Base-by-base conservation (phyloP, 495 filamentous ascomycete species). In the Penicillium coprophilum region DNA sequence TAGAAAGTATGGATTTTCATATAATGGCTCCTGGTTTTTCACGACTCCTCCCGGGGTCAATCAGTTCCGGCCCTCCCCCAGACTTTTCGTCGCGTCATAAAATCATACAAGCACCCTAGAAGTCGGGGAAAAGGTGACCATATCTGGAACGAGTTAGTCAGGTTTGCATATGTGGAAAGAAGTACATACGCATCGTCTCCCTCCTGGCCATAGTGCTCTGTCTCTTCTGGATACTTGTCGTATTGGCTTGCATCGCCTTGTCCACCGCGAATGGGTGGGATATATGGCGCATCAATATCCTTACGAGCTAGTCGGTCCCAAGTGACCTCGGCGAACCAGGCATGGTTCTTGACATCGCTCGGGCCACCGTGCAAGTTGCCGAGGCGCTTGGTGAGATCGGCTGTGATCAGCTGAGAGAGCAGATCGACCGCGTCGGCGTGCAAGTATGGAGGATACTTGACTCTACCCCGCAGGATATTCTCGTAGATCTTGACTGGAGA, bases 401-500 rank as follows among this genome's bases (percentile, higher is more conserved):
- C 80, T 17, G 94, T 98, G 74, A 98, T 97, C 58, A 98, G 80
- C 64, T 90, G 87, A 59, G 92, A 85, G 1, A 98, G 85, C 52
- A 98, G 80, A 71, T 97, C 86, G 66, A 96, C 90, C 2, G 93
- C 94, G 69, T 97, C 95, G 7, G 89, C 87, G 68, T 96, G 88
- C 65, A 98, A 89, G 66, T 97, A 97, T 21, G 90, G 86, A 52
- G 94, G 94, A 67, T 96, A 98, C 77, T 96, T 97, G 68, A 97
- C 86, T 63, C 85, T 86, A 45, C 93, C 94, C 55, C 87, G 89
- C 51, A 97, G 79, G 63, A 98, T 97, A 70, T 98, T 98, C 78
- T 97, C 93, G 72, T 98, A 98, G 62, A 98, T 98, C 76, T 96
- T 97, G 81, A 97, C 96, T 2, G 94, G 92, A 6, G 90, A 96